Conservation (phyloP, 179 eudicot species). For the Beta lomatogona region DNA sequence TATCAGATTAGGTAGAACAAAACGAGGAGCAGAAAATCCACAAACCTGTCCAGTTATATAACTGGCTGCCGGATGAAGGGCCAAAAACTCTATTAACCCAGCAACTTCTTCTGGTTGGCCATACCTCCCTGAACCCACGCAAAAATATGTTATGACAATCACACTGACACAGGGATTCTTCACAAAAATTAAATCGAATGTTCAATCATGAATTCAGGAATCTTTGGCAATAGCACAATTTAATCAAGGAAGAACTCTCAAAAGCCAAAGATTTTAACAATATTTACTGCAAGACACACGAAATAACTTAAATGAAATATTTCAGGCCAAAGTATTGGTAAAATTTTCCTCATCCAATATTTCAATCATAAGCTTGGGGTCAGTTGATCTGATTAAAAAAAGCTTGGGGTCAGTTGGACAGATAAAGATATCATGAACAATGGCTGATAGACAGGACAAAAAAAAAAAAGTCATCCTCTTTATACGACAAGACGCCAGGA, state of each 20-base stretch:
- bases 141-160: not conserved
- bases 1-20: too few relatives aligned
- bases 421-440: not conserved
- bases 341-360: too few relatives aligned
- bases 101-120: slow-evolving; percentile 77
- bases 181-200: not conserved
- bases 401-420: not conserved
- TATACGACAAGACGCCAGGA: not conserved
- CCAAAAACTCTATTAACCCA: slow-evolving; percentile 81
- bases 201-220: not conserved
- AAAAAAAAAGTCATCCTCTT: not conserved
- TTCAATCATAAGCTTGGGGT: not conserved
- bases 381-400: too few relatives aligned
- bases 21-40: not conserved
- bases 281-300: not conserved
- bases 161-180: not conserved
- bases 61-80: slow-evolving; percentile 74
- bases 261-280: not conserved
- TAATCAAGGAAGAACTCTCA: not conserved
- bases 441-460: too few relatives aligned
- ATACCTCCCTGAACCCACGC: slow-evolving; percentile 10
- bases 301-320: not conserved
- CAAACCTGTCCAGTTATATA: slow-evolving; percentile 87
- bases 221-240: not conserved
- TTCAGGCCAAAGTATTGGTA: not conserved